Conservation (phyloP, 352 stramenopile genomes). For the Phytophthora aleatoria region DNA sequence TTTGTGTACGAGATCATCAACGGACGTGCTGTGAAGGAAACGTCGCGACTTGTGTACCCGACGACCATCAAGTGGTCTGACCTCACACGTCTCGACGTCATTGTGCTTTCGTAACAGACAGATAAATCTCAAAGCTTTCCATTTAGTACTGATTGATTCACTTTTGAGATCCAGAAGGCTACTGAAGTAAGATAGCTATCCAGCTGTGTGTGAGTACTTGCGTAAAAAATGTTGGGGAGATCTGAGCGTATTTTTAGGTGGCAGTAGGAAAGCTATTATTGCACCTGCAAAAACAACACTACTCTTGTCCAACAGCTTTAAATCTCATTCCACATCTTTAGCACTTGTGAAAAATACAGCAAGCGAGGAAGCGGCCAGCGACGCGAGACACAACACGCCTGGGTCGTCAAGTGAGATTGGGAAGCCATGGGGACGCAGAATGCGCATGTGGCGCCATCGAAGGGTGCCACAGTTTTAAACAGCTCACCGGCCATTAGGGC, state of each 20-base stretch:
- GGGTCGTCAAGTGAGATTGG: neutral
- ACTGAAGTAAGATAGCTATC: no score
- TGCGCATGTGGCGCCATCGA: conserved; percentile 21
- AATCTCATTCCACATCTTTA: conserved; percentile 1
- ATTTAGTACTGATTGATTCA: no score
- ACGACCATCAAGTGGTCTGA: conserved; percentile 37
- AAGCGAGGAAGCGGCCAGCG: neutral
- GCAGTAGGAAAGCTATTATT: conserved; percentile 1
- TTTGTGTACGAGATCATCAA: conserved; percentile 45
- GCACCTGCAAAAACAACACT: neutral
- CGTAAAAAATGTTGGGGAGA: no score
- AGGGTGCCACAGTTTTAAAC: conserved; percentile 6
- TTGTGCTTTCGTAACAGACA: conserved; percentile 21
- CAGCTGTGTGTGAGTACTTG: no score
- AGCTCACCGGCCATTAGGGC: conserved; percentile 4
- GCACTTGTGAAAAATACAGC: conserved; percentile 8
- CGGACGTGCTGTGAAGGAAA: conserved; percentile 33
- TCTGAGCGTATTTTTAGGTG: no score
- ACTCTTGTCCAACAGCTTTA: conserved; percentile 12
- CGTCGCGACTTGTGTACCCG: conserved; percentile 37
- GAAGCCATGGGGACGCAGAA: conserved; percentile 10
- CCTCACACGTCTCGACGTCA: conserved; percentile 30
- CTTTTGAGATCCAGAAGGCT: no score
- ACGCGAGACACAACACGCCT: neutral
- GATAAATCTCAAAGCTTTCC: no score